These are phyloP conservation scores for Anacardium occidentale DNA, from an alignment of 345 rosid genomes.

Conservation along the genomic window DNA sequence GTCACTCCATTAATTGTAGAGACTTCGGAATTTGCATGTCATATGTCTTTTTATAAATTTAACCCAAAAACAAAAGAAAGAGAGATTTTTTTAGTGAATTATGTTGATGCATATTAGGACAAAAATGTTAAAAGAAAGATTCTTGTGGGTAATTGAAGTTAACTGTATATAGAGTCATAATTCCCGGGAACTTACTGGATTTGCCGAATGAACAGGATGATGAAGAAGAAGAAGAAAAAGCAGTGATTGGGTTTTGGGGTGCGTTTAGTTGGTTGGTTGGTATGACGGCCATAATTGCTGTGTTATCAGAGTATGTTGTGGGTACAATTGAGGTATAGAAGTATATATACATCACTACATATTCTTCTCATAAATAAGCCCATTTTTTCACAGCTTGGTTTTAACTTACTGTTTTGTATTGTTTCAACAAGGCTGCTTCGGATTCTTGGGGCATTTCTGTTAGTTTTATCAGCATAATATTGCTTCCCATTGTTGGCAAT, in stretches of 20 bases:
- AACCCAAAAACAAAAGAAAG: too few species aligned
- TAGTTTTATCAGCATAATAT: constrained; percentile 77
- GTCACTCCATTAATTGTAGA: too few species aligned
- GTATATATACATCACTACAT: neutral
- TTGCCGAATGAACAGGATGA: constrained; percentile 30
- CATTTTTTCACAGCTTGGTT: neutral
- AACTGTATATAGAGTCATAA: neutral
- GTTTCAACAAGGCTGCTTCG: constrained; percentile 62
- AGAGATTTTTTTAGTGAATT: too few species aligned
- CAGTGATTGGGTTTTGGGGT: constrained; percentile 82
- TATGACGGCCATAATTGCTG: constrained; percentile 78
- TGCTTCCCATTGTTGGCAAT: constrained; percentile 90
- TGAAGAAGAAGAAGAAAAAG: constrained; percentile 64
- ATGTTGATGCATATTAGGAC: too few species aligned
- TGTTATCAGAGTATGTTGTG: constrained; percentile 82
- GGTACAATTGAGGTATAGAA: constrained; percentile 77
- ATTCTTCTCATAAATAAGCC: neutral
- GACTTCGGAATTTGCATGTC: too few species aligned
- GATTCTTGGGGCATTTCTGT: constrained; percentile 87
- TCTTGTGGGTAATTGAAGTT: too few species aligned
- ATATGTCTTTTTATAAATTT: too few species aligned
- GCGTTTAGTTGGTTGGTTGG: constrained; percentile 68
- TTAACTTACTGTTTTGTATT: neutral
- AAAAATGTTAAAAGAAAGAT: too few species aligned
- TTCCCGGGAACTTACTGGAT: neutral